Evolutionary conservation across 2,329 filamentous ascomycete genomes (phyloP).

Genomic region (Epichloe elymi): DNA sequence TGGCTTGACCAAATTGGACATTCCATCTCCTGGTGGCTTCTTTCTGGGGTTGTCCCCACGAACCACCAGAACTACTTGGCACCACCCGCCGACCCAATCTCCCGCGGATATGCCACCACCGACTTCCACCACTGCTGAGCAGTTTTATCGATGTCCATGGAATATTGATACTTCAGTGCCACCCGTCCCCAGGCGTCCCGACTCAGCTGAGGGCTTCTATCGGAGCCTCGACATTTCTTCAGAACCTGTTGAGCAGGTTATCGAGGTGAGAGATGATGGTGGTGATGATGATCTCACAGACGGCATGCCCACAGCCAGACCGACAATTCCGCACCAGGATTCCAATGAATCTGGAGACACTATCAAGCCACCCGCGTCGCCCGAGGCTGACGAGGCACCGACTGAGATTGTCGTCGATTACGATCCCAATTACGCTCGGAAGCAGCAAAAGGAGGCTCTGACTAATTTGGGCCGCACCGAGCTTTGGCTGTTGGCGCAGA

Average conservation of each 20-base stretch:
- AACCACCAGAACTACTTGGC: conserved; percentile 72
- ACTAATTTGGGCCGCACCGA: conserved; percentile 76
- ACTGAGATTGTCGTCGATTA: conserved; percentile 58
- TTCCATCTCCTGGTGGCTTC: conserved; percentile 85
- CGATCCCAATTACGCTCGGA: conserved; percentile 60
- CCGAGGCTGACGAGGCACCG: conserved; percentile 38
- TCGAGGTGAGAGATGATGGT: conserved; percentile 38
- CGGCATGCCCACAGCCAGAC: conserved; percentile 56
- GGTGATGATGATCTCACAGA: conserved; percentile 33
- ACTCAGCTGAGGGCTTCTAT: conserved; percentile 27
- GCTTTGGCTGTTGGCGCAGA: conserved; percentile 74
- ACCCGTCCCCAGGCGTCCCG: conserved; percentile 21
- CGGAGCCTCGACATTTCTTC: conserved; percentile 25
- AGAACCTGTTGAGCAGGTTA: conserved; percentile 50
- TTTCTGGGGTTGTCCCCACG: conserved; percentile 72
- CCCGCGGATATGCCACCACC: conserved; percentile 47
- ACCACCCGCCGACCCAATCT: conserved; percentile 45
- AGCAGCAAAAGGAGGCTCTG: conserved; percentile 56
- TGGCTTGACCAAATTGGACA: conserved; percentile 68
- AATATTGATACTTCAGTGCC: conserved; percentile 28
- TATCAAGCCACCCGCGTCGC: conserved; percentile 17
- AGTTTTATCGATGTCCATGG: conserved; percentile 84
- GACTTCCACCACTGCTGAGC: conserved; percentile 81
- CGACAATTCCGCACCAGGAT: conserved; percentile 21
- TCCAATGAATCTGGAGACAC: conserved; percentile 20